Evolutionary conservation across 306 rosid species (phyloP).

Genomic region (Pterocarpus santalinus): DNA sequence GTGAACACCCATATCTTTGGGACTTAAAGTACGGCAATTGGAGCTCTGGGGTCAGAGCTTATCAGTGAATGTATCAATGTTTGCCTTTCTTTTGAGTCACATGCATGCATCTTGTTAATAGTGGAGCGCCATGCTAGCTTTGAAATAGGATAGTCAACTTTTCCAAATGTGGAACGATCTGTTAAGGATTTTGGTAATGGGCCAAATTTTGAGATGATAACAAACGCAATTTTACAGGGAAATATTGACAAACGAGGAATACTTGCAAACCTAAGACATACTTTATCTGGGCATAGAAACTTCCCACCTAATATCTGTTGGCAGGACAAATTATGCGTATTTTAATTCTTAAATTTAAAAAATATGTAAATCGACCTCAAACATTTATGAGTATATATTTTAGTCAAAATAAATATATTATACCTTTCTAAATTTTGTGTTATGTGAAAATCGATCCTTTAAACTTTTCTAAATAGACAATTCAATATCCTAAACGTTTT

Average conservation of each 20-base stretch:
- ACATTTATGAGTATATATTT: too few relatives aligned
- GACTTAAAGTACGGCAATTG: slow-evolving; percentile 31
- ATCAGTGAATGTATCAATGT: background rate
- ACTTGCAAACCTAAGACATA: background rate
- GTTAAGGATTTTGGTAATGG: background rate
- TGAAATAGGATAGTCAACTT: background rate
- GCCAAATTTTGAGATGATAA: background rate
- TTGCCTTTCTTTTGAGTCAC: slow-evolving; percentile 32
- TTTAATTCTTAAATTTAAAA: too few relatives aligned
- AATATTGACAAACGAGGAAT: background rate
- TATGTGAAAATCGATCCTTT: too few relatives aligned
- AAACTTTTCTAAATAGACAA: too few relatives aligned
- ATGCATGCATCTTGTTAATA: slow-evolving; percentile 52
- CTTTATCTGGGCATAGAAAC: background rate
- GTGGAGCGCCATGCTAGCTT: slow-evolving; percentile 11
- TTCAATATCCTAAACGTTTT: too few relatives aligned
- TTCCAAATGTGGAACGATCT: slow-evolving; percentile 23
- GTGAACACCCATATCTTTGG: slow-evolving; percentile 40
- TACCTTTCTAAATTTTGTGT: too few relatives aligned
- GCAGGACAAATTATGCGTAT: too few relatives aligned
- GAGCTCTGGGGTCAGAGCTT: slow-evolving; percentile 46
- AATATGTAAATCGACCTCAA: too few relatives aligned
- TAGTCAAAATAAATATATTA: too few relatives aligned
- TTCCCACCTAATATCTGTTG: too few relatives aligned
- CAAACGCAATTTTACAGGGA: background rate